Conservation (phyloP, 108 stramenopile species). For the Skeletonema menzelii region DNA sequence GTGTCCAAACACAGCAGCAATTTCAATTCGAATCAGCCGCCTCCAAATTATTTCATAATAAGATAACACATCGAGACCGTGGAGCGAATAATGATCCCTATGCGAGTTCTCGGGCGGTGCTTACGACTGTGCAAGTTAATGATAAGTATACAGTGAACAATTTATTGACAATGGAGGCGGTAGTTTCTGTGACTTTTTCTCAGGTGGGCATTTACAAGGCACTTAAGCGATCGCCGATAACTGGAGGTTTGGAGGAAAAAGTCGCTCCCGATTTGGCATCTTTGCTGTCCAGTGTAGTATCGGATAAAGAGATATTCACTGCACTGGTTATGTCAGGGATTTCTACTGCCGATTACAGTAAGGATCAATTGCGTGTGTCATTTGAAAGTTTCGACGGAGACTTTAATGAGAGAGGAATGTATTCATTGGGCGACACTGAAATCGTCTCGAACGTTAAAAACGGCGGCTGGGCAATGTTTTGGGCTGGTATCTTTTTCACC, state of each 20-base stretch:
- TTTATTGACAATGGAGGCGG: conserved; percentile 5
- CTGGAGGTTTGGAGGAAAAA: conserved; percentile 3
- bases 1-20: conserved; percentile 8
- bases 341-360: not conserved
- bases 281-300: not conserved
- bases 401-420: conserved; percentile 11
- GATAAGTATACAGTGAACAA: not conserved
- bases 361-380: not conserved
- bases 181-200: conserved; percentile 35
- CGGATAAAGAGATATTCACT: conserved; percentile 3
- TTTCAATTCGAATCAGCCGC: conserved; percentile 34
- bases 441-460: conserved; percentile 13
- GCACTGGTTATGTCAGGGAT: conserved; percentile 7
- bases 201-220: conserved; percentile 21
- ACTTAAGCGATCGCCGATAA: not conserved
- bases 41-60: conserved; percentile 25
- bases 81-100: conserved; percentile 5
- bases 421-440: conserved; percentile 14
- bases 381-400: conserved; percentile 26
- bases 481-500: conserved; percentile 13
- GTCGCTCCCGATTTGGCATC: conserved; percentile 9
- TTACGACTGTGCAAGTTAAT: conserved; percentile 2
- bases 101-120: conserved; percentile 2
- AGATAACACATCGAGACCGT: not conserved
- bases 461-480: conserved; percentile 29